phyloP scores from a whole-genome alignment of 805 yeast species.

The Ogataea ganodermae region DNA sequence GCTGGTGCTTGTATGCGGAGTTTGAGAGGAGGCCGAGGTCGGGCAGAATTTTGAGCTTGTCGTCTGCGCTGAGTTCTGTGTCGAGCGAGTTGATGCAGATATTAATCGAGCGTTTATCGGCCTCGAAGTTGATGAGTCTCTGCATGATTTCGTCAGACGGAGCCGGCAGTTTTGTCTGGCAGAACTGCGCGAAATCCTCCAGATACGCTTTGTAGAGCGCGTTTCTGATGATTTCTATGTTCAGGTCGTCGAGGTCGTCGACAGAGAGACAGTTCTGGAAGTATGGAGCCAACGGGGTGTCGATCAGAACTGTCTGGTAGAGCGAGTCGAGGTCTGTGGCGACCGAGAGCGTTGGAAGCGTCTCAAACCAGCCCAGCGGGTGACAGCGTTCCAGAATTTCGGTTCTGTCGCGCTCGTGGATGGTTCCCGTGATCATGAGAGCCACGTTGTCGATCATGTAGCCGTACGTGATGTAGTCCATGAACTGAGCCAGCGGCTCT shows the following conservation, averaged over 20 bases:
- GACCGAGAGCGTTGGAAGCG: constrained; percentile 90
- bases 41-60: constrained; percentile 74
- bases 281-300: constrained; percentile 97
- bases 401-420: constrained; percentile 88
- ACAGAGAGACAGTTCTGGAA: constrained; percentile 86
- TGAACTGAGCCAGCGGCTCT: constrained; percentile 74
- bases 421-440: constrained; percentile 93
- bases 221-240: constrained; percentile 93
- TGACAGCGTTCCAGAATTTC: constrained; percentile 91
- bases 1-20: constrained; percentile 64
- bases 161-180: constrained; percentile 55
- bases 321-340: constrained; percentile 95
- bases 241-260: constrained; percentile 90
- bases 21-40: constrained; percentile 71
- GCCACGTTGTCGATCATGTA: constrained; percentile 98
- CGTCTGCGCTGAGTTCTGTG: constrained; percentile 74
- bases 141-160: constrained; percentile 86
- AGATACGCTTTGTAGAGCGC: constrained; percentile 89
- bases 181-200: constrained; percentile 79
- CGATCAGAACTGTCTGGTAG: constrained; percentile 88
- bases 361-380: constrained; percentile 98
- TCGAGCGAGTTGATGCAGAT: constrained; percentile 88
- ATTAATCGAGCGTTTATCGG: constrained; percentile 92
- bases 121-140: constrained; percentile 80
- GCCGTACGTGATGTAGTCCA: constrained; percentile 92